Evolutionary conservation across 208 protist species (phyloP).

Genomic region (Crithidia thermophila): DNA sequence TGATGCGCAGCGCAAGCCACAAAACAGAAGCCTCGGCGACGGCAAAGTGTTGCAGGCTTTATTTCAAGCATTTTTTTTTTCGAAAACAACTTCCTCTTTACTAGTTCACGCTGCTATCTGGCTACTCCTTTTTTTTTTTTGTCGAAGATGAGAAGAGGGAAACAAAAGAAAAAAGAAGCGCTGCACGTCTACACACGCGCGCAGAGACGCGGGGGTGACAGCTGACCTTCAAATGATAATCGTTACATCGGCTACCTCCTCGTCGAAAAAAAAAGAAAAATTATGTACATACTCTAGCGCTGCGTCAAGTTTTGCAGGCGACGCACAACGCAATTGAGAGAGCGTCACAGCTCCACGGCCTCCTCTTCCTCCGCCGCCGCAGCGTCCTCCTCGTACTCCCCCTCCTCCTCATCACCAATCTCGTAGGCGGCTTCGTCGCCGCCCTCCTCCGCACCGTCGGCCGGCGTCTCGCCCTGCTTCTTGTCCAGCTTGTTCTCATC

Average conservation of each 20-base stretch:
- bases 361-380: neutral
- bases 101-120: too few species aligned
- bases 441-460: slow-evolving; percentile 15
- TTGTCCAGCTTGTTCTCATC: slow-evolving; percentile 60
- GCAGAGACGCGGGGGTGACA: neutral
- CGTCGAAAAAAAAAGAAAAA: neutral
- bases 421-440: too few species aligned
- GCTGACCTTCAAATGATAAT: neutral
- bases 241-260: slow-evolving; percentile 1
- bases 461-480: slow-evolving; percentile 23
- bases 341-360: neutral
- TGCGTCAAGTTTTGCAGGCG: neutral
- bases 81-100: neutral
- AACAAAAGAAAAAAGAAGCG: neutral
- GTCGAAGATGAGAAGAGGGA: neutral
- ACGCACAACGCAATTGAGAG: neutral
- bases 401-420: neutral
- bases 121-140: slow-evolving; percentile 7
- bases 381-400: slow-evolving; percentile 8
- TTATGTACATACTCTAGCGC: slow-evolving; percentile 23
- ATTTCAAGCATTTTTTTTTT: neutral
- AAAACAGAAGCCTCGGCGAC: too few species aligned
- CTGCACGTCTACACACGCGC: too few species aligned
- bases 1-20: too few species aligned
- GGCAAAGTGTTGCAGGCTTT: too few species aligned